Evolutionary conservation across 2,329 filamentous ascomycete species (phyloP), one percentile per base, ranked within the genome.

Genomic region (Aureobasidium mangrovei): DNA sequence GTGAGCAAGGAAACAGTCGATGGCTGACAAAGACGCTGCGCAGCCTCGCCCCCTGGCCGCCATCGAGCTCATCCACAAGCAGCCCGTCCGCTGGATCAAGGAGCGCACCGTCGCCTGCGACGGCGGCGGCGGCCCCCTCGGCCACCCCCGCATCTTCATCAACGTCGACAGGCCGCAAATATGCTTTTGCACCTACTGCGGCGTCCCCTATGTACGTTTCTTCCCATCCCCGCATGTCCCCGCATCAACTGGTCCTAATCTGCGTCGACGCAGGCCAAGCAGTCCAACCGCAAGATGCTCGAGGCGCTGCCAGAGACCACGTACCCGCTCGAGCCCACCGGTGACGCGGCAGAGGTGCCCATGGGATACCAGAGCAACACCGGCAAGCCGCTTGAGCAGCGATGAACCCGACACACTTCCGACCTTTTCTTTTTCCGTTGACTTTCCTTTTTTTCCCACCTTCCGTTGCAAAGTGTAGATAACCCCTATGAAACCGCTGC

Each of bases 81-180:
- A 96, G 72, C 91, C 91, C 24, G 93, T 98, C 35, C 81, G 82
- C 70, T 98, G 93, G 91, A 88, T 85, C 57, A 85, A 95, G 68
- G 80, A 88, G 60, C 81, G 84, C 58, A 72, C 87, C 46, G 91
- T 94, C 49, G 83, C 84, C 42, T 98, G 93, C 69, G 91, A 97
- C 65, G 93, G 93, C 56, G 93, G 91, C 56, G 91, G 91, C 62
- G 93, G 91, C 43, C 85, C 91, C 32, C 76, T 88, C 54, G 93
- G 93, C 41, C 93, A 98, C 71, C 93, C 93, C 47, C 82, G 82
- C 66, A 86, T 98, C 73, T 98, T 90, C 71, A 98, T 98, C 81
- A 98, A 98, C 74, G 85, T 87, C 61, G 93, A 98, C 74, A 97
- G 96, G 79, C 88, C 93, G 41, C 84, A 97, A 77, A 95, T 98